Conservation (phyloP, 768 basidiomycete genomes). For the Leucocoprinus leucothites region DNA sequence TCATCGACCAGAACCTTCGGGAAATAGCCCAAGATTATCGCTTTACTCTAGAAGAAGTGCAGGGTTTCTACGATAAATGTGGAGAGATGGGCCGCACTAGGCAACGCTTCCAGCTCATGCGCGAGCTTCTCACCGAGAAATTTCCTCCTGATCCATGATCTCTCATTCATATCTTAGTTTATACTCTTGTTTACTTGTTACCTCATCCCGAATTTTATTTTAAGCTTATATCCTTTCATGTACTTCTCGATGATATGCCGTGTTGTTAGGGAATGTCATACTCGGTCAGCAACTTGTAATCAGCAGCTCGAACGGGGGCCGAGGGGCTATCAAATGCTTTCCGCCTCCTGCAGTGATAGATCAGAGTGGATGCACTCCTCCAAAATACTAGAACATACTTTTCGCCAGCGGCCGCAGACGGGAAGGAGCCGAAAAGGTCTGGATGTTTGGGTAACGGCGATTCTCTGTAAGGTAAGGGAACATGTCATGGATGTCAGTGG, state of each 20-base stretch:
- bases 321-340: conserved; percentile 80
- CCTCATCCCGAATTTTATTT: not conserved
- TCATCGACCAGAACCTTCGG: conserved; percentile 61
- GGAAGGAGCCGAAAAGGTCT: conserved; percentile 93
- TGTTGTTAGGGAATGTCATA: conserved; percentile 45
- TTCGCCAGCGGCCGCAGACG: conserved; percentile 94
- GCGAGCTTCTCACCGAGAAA: conserved; percentile 40
- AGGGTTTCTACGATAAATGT: conserved; percentile 72
- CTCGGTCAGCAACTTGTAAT: conserved; percentile 65
- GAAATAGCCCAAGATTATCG: conserved; percentile 68
- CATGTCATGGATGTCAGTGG: no score
- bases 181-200: not conserved
- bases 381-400: conserved; percentile 48
- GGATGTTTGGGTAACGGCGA: conserved; percentile 95
- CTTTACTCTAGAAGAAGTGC: conserved; percentile 75
- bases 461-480: conserved; percentile 51
- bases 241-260: no score
- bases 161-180: not conserved
- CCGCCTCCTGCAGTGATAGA: conserved; percentile 49
- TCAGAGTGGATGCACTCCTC: not conserved
- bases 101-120: conserved; percentile 65
- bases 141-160: conserved; percentile 28
- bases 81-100: conserved; percentile 70
- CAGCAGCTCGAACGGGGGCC: conserved; percentile 70
- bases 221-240: not conserved